Percentiles rank a stretch among this genome's conserved stretches.
These are phyloP conservation scores for Boletus sp. DNA, from an alignment of 768 basidiomycete genomes.

Conservation along the genomic window DNA sequence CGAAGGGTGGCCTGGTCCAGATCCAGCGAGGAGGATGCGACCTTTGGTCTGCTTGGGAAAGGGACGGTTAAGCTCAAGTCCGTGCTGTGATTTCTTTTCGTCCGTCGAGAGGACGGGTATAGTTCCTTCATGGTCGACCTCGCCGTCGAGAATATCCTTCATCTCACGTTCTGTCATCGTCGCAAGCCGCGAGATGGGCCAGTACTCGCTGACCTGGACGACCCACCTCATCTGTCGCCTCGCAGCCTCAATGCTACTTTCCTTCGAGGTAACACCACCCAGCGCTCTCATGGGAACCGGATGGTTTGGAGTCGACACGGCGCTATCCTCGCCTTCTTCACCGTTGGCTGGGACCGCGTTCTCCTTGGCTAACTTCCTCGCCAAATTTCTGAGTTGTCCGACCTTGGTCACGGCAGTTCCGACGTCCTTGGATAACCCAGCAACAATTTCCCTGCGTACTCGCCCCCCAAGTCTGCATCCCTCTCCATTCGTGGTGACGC, in stretches of 20 bases:
- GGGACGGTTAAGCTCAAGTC: conserved; percentile 16
- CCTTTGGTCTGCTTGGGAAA: conserved; percentile 40
- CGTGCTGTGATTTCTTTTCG: conserved; percentile 36
- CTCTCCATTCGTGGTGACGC: conserved; percentile 87
- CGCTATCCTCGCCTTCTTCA: conserved; percentile 54
- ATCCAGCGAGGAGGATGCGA: conserved; percentile 87
- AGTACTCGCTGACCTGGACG: conserved; percentile 95
- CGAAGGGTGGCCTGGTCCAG: conserved; percentile 93
- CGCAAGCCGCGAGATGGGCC: conserved; percentile 79
- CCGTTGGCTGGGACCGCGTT: conserved; percentile 26
- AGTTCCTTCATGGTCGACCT: conserved; percentile 13
- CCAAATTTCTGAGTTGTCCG: conserved; percentile 62
- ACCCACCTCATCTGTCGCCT: conserved; percentile 87
- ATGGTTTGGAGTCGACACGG: conserved; percentile 60
- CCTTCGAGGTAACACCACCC: conserved; percentile 17
- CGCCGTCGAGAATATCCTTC: conserved; percentile 54
- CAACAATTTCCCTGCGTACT: conserved; percentile 78
- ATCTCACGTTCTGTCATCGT: conserved; percentile 67
- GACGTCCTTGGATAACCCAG: conserved; percentile 65
- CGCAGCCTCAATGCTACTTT: conserved; percentile 45
- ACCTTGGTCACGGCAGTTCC: conserved; percentile 76
- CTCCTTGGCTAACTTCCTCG: conserved; percentile 32
- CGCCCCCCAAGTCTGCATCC: conserved; percentile 85
- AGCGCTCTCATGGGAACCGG: conserved; percentile 51
- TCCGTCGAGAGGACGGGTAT: conserved; percentile 26